Evolutionary conservation across 2,329 filamentous ascomycete genomes (phyloP).

Genomic region (Talaromyces rugulosus): DNA sequence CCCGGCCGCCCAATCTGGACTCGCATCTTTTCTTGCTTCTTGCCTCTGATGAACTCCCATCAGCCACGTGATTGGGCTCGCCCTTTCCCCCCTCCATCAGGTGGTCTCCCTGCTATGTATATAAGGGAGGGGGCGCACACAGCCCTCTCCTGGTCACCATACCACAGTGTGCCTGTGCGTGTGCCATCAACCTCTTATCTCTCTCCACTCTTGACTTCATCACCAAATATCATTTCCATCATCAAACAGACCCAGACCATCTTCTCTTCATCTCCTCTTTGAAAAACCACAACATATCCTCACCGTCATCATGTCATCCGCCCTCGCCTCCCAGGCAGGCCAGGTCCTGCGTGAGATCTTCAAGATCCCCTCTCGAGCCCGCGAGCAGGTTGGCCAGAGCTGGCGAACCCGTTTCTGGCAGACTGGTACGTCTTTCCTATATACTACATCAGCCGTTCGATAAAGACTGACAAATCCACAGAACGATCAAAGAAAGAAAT

Average conservation of each 20-base stretch:
- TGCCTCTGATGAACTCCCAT: background rate
- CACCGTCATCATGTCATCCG: slow-evolving; percentile 10
- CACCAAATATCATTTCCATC: background rate
- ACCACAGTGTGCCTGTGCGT: background rate
- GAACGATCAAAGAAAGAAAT: slow-evolving; percentile 12
- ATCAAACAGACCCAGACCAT: background rate
- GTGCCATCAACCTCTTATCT: background rate
- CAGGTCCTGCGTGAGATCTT: slow-evolving; percentile 14
- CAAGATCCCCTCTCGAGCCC: slow-evolving; percentile 12
- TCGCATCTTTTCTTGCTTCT: background rate
- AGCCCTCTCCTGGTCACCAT: background rate
- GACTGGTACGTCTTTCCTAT: slow-evolving; percentile 6
- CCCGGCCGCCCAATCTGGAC: background rate
- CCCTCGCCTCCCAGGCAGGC: slow-evolving; percentile 10
- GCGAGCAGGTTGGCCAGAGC: slow-evolving; percentile 9
- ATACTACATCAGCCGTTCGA: background rate
- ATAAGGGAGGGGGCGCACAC: background rate
- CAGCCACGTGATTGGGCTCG: background rate
- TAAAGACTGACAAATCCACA: background rate
- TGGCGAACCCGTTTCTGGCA: slow-evolving; percentile 10
- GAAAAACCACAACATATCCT: background rate
- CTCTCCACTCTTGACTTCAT: background rate
- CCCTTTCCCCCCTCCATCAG: background rate
- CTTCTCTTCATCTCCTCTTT: background rate
- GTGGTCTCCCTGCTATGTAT: background rate